A percentile compares a stretch with the other conserved stretches of the same genome.
Evolutionary conservation across 2,329 filamentous ascomycete species (phyloP).

Genomic region (Sarocladium oryzae): DNA sequence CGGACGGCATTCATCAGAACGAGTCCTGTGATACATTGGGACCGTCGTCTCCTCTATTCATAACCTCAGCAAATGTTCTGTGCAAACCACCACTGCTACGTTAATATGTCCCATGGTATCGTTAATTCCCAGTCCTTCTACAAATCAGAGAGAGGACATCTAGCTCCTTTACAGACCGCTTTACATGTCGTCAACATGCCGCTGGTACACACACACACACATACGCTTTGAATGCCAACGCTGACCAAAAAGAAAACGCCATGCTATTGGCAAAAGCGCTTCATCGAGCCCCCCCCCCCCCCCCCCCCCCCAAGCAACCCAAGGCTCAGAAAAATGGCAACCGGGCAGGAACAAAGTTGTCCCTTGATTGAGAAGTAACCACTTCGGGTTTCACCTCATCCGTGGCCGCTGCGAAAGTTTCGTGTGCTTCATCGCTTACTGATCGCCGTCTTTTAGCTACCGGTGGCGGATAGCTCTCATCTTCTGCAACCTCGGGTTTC

Average conservation of each 20-base stretch:
- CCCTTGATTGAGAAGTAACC: constrained; percentile 14
- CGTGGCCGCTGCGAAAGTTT: too few relatives aligned
- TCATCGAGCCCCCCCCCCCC: background rate
- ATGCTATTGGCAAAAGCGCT: background rate
- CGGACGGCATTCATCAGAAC: too few relatives aligned
- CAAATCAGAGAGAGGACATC: background rate
- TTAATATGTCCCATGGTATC: constrained; percentile 4
- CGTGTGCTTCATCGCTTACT: too few relatives aligned
- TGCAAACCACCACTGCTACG: too few relatives aligned
- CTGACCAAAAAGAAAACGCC: background rate
- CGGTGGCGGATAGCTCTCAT: constrained; percentile 21
- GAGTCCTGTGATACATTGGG: too few relatives aligned
- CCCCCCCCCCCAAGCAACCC: background rate
- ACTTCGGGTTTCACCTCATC: background rate
- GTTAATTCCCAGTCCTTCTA: background rate
- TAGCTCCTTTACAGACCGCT: background rate
- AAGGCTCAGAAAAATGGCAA: constrained; percentile 42
- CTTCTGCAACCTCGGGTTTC: constrained; percentile 24
- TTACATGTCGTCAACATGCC: constrained; percentile 1
- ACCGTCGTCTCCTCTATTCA: too few relatives aligned
- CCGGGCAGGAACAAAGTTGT: constrained; percentile 49
- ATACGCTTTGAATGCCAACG: background rate
- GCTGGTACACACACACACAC: background rate
- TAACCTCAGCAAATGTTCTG: too few relatives aligned
- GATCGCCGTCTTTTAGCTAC: background rate